Conservation (phyloP, 2,329 filamentous ascomycete species). For the Verticillium zaregamsianum region DNA sequence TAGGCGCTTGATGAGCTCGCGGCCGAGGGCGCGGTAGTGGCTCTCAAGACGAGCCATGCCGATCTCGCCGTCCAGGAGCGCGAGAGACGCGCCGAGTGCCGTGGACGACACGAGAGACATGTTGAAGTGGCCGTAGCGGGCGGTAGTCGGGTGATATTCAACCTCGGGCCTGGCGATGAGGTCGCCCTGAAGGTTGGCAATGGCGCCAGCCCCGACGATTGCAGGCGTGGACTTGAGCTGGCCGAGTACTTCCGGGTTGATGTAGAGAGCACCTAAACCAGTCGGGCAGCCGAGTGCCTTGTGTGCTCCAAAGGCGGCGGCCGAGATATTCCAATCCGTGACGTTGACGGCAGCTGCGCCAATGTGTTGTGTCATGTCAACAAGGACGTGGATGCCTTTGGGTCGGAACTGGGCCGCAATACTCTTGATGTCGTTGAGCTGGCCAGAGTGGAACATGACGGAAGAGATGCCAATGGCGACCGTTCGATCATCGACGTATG, state of each 20-base stretch:
- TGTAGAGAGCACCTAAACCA: constrained; percentile 23
- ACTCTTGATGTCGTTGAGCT: constrained; percentile 22
- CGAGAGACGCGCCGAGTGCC: constrained; percentile 17
- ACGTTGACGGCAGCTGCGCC: constrained; percentile 26
- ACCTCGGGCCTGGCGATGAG: not conserved
- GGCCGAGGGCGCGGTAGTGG: constrained; percentile 5
- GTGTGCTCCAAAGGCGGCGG: constrained; percentile 25
- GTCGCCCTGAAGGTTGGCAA: not conserved
- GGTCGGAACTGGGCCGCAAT: constrained; percentile 20
- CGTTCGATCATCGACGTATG: constrained; percentile 23
- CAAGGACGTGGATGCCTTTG: constrained; percentile 23
- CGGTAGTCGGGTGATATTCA: constrained; percentile 16
- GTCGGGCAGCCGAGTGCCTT: constrained; percentile 27
- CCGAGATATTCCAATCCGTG: constrained; percentile 18
- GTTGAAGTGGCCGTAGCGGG: constrained; percentile 25
- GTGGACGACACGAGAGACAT: constrained; percentile 16
- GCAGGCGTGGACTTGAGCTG: constrained; percentile 19
- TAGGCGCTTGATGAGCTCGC: constrained; percentile 8
- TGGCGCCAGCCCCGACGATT: constrained; percentile 12
- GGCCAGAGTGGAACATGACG: constrained; percentile 27
- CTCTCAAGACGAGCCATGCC: constrained; percentile 15
- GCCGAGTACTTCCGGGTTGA: constrained; percentile 17
- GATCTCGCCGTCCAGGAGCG: constrained; percentile 20
- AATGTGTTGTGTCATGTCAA: constrained; percentile 25
- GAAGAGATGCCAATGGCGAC: constrained; percentile 25